A percentile compares a stretch with the other conserved stretches of the same genome.
Conservation (phyloP, 2,329 filamentous ascomycete genomes). For the Dryadomyces quercivorus region DNA sequence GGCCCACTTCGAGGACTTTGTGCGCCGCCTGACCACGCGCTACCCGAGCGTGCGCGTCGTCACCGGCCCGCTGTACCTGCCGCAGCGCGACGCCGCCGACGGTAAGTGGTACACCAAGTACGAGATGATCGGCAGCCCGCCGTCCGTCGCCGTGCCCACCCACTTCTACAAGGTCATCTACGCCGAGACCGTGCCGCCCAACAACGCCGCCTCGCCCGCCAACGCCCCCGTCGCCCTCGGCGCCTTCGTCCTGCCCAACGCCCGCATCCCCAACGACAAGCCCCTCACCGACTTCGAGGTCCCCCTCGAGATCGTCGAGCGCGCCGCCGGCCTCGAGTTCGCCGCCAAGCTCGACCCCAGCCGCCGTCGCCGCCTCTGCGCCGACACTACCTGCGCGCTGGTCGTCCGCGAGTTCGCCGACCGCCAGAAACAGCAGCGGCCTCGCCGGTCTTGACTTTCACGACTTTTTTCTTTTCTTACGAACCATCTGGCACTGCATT, state of each 20-base stretch:
- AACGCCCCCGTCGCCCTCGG: conserved; percentile 66
- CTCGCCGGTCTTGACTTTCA: neutral
- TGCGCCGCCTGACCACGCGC: conserved; percentile 62
- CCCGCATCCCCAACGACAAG: conserved; percentile 75
- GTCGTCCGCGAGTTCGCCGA: conserved; percentile 69
- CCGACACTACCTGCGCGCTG: conserved; percentile 74
- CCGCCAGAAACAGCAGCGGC: conserved; percentile 35
- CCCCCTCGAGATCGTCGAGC: conserved; percentile 81
- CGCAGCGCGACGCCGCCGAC: conserved; percentile 66
- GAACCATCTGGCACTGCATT: no score
- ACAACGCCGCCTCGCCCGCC: conserved; percentile 46
- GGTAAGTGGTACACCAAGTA: conserved; percentile 94
- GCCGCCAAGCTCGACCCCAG: conserved; percentile 62
- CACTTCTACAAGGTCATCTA: conserved; percentile 99
- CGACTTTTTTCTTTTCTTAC: neutral
- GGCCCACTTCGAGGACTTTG: conserved; percentile 98
- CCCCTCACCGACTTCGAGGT: conserved; percentile 88
- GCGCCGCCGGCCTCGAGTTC: conserved; percentile 86
- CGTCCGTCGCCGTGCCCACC: conserved; percentile 89
- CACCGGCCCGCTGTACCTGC: conserved; percentile 87
- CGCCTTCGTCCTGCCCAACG: conserved; percentile 92
- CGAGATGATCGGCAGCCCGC: conserved; percentile 88
- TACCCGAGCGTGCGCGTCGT: conserved; percentile 87
- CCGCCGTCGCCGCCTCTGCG: conserved; percentile 68
- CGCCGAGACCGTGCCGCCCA: conserved; percentile 57